Base-by-base conservation (phyloP, 768 basidiomycete genomes). In the Termitomyces sp. region DNA sequence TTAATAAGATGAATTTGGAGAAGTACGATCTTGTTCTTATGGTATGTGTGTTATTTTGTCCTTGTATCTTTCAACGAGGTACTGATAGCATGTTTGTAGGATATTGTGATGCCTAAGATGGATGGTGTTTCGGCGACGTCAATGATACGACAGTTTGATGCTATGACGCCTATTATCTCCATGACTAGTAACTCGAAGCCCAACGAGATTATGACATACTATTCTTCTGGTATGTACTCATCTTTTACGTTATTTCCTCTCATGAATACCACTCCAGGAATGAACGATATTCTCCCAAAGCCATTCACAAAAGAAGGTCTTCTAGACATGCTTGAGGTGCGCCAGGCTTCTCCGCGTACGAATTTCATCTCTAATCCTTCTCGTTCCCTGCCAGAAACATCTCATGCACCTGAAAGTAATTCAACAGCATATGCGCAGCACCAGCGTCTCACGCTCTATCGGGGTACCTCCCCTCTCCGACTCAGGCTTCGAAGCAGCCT, bases 151-250 rank as follows among this genome's bases (percentile, higher is more conserved):
- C 92, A 94, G 73, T 98, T 98, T 68, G 94, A 98, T 74, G 85
- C 86, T 58, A 88, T 87, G 76, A 97, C 95, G 43, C 96, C 96
- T 5, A 98, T 98, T 69, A 97, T 98, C 63, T 96, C 94, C 24
- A 98, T 98, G 96, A 98, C 95, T 53, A 88, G 86, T 66, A 96
- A 94, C 70, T 92, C 91, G 55, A 90, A 92, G 65, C 94, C 94
- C 28, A 88, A 89, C 72, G 90, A 96, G 71, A 88, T 96, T 61
- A 86, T 95, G 84, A 91, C 87, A 8, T 96, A 95, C 67, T 90
- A 88, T 69, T 86, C 87, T 30, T 87, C 86, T 43, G 90, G 83
- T 78, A 40, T 42, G 77, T 59, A 22, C 32, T 40, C 10, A 63
- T 16, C 4, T 14, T 57, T 13, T 12, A 12, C 5, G 33, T 40